These are phyloP conservation scores for Calonectria hawksworthii DNA, from an alignment of 2,329 filamentous ascomycete genomes.

Conservation along the genomic window DNA sequence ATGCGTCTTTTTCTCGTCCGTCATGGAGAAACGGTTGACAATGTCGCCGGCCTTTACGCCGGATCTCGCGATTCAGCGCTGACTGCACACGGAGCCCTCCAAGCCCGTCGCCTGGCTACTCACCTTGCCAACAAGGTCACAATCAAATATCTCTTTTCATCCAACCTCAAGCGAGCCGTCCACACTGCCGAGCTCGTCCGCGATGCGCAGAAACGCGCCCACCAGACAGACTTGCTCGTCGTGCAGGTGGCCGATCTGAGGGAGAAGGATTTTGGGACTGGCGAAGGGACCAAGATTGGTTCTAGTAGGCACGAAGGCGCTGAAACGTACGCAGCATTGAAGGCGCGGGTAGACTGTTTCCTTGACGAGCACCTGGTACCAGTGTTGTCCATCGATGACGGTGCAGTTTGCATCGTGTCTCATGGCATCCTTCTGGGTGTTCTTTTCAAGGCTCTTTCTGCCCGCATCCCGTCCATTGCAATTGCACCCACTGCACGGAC, in stretches of 20 bases:
- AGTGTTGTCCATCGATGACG: constrained; percentile 47
- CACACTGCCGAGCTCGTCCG: constrained; percentile 79
- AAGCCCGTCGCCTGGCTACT: constrained; percentile 78
- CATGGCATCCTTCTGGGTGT: constrained; percentile 86
- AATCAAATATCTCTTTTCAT: constrained; percentile 80
- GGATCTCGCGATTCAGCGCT: constrained; percentile 85
- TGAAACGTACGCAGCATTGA: constrained; percentile 79
- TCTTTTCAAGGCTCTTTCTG: constrained; percentile 74
- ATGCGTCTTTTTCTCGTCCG: constrained; percentile 79
- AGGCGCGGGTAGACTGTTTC: constrained; percentile 73
- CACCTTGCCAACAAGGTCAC: constrained; percentile 63
- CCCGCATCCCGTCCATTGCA: constrained; percentile 58
- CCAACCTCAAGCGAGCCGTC: constrained; percentile 80
- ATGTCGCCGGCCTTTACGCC: constrained; percentile 83
- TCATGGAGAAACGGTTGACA: constrained; percentile 93
- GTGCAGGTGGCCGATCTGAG: constrained; percentile 64
- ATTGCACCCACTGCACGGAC: constrained; percentile 34
- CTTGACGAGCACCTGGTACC: constrained; percentile 74
- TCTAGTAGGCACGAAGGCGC: constrained; percentile 61
- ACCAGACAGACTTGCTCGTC: constrained; percentile 31
- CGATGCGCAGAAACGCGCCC: constrained; percentile 62
- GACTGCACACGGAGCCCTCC: constrained; percentile 85
- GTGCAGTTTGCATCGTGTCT: constrained; percentile 69
- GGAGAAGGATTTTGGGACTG: constrained; percentile 81
- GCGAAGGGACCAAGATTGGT: constrained; percentile 75